phyloP scores from a whole-genome alignment of 164 flowering plant species.

The Vitis amurensis region DNA sequence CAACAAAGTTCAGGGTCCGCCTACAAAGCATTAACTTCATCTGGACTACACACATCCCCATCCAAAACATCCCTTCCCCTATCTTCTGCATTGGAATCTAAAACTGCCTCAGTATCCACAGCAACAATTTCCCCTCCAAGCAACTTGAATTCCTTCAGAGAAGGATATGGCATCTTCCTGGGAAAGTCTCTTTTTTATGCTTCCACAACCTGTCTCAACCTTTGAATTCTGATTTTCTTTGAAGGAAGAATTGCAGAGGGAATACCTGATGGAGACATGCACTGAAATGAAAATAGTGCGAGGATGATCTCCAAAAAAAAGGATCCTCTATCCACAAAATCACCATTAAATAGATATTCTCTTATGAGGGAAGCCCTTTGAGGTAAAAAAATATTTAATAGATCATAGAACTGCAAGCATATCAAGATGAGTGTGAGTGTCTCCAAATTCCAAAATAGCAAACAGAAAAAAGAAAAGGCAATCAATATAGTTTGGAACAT shows the following conservation, averaged over 20 bases:
- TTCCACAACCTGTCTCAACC: not conserved
- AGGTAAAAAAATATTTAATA: slow-evolving; percentile 93
- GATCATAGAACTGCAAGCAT: slow-evolving; percentile 86
- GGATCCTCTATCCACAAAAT: slow-evolving; percentile 97
- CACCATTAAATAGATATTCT: slow-evolving; percentile 95
- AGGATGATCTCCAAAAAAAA: slow-evolving; percentile 95
- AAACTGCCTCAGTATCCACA: not conserved
- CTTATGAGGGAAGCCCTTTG: slow-evolving; percentile 97
- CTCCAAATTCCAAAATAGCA: not conserved
- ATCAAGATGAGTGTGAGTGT: not conserved
- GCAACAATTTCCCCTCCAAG: not conserved
- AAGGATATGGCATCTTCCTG: not conserved
- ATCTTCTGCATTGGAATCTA: no score
- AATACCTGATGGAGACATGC: slow-evolving; percentile 94
- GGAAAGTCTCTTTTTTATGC: not conserved
- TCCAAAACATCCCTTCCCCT: not conserved
- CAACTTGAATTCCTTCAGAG: not conserved
- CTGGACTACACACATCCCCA: not conserved
- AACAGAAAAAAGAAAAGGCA: not conserved
- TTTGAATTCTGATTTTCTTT: not conserved
- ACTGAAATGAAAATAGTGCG: slow-evolving; percentile 91
- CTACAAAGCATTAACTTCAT: no score
- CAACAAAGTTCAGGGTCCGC: no score
- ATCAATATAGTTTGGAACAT: not conserved
- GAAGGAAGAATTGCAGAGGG: not conserved